These are phyloP conservation scores for Venturia oleaginea DNA, from an alignment of 2,329 filamentous ascomycete genomes.

Conservation along the genomic window DNA sequence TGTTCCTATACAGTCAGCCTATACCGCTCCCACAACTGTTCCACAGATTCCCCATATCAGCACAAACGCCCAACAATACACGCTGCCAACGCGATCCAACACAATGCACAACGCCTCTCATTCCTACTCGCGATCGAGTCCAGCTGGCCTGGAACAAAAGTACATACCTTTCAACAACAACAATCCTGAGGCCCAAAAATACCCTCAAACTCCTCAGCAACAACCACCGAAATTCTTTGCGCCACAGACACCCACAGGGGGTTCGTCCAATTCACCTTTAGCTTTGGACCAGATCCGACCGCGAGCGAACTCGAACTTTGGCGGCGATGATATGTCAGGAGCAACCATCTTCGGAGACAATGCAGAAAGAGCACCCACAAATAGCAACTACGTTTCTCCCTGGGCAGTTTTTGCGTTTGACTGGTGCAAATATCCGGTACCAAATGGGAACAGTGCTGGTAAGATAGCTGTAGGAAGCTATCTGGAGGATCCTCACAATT, in stretches of 20 bases:
- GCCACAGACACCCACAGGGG: conserved; percentile 39
- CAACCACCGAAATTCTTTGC: conserved; percentile 46
- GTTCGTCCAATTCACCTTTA: conserved; percentile 74
- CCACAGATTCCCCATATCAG: conserved; percentile 44
- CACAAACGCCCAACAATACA: conserved; percentile 50
- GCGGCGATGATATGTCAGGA: conserved; percentile 57
- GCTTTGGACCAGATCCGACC: conserved; percentile 88
- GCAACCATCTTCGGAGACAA: conserved; percentile 53
- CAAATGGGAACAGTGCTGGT: conserved; percentile 56
- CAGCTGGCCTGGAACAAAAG: conserved; percentile 45
- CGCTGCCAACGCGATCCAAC: conserved; percentile 57
- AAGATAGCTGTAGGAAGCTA: conserved; percentile 96
- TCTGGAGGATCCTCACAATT: conserved; percentile 95
- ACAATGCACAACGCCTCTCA: conserved; percentile 47
- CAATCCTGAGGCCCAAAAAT: conserved; percentile 11
- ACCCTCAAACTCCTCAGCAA: conserved; percentile 34
- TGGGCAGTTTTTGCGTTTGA: conserved; percentile 97
- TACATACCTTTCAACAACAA: conserved; percentile 47
- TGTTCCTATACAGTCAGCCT: conserved; percentile 39
- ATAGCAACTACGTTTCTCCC: conserved; percentile 87
- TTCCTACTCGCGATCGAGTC: conserved; percentile 73
- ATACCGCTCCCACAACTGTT: conserved; percentile 48
- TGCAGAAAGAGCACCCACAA: conserved; percentile 50
- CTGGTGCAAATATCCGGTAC: conserved; percentile 96
- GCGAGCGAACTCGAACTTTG: conserved; percentile 70